phyloP scores from a whole-genome alignment of 176 grass and related monocot genomes.

The barley (Hordeum vulgare) region DNA sequence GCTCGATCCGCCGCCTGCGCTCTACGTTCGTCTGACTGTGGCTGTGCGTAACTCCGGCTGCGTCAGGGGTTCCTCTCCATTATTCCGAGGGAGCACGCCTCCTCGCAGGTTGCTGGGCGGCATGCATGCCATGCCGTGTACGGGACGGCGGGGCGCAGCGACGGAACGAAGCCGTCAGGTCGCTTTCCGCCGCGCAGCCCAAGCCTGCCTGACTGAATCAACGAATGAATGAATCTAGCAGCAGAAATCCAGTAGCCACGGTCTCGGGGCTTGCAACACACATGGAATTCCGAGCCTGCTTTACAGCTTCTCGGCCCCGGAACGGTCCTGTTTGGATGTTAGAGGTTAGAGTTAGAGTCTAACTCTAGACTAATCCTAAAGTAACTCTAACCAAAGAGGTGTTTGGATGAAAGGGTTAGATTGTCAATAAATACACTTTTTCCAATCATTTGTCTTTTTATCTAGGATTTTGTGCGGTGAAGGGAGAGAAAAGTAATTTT shows the following conservation, averaged over 20 bases:
- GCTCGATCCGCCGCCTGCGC: background rate
- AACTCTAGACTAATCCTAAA: no score
- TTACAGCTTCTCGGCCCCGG: background rate
- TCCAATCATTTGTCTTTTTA: no score
- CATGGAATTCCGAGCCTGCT: constrained; percentile 10
- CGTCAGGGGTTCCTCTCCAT: background rate
- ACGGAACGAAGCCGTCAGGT: background rate
- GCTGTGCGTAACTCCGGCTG: background rate
- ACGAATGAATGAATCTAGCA: background rate
- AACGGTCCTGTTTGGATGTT: no score
- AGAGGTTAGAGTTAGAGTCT: no score
- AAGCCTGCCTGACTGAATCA: background rate
- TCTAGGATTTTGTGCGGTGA: no score
- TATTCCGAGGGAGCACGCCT: background rate
- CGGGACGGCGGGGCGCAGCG: background rate
- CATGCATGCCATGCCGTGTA: background rate
- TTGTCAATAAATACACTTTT: no score
- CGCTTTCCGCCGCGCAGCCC: constrained; percentile 1
- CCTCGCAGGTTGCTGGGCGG: constrained; percentile 4
- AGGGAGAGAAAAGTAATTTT: no score
- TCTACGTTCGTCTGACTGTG: background rate
- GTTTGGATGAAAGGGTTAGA: no score
- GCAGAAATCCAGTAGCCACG: no score
- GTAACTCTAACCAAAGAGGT: no score
- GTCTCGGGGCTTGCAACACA: no score